phyloP scores from a whole-genome alignment of 2,329 filamentous ascomycete species.

The Penicillium sp. region DNA sequence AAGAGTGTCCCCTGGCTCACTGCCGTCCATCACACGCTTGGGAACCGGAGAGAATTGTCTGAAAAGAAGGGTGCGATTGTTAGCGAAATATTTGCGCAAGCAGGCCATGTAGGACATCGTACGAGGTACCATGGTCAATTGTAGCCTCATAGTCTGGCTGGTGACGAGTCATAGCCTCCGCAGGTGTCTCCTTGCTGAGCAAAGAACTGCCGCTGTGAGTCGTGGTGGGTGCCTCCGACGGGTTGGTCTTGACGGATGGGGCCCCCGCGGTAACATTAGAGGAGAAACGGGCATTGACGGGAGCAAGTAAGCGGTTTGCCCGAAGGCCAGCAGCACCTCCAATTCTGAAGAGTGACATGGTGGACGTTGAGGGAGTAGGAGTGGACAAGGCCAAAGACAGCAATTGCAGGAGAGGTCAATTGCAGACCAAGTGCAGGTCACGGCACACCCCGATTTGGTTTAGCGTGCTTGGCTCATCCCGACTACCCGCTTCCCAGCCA shows the following conservation, averaged over 20 bases:
- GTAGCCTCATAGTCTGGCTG: conserved; percentile 77
- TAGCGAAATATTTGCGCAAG: conserved; percentile 21
- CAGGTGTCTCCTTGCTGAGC: conserved; percentile 51
- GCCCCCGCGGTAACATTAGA: conserved; percentile 45
- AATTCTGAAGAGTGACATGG: conserved; percentile 66
- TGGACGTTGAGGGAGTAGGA: conserved; percentile 26
- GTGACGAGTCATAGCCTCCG: conserved; percentile 58
- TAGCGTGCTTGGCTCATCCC: conserved; percentile 37
- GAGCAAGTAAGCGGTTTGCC: conserved; percentile 28
- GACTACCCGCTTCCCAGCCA: conserved; percentile 37
- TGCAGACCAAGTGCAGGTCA: conserved; percentile 33
- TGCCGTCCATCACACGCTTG: conserved; percentile 84
- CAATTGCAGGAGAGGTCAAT: conserved; percentile 29
- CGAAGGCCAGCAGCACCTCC: conserved; percentile 40
- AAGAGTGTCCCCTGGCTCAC: conserved; percentile 70
- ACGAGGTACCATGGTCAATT: conserved; percentile 90
- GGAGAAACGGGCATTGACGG: conserved; percentile 39
- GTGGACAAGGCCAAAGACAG: conserved; percentile 27
- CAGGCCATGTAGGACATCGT: conserved; percentile 37
- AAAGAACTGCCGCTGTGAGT: conserved; percentile 43
- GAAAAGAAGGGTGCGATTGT: conserved; percentile 19
- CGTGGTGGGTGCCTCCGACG: conserved; percentile 44
- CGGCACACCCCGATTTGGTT: conserved; percentile 34
- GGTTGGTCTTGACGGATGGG: conserved; percentile 55
- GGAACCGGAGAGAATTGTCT: conserved; percentile 91